phyloP scores from a whole-genome alignment of 2,329 filamentous ascomycete species.

The Coleophoma crateriformis region DNA sequence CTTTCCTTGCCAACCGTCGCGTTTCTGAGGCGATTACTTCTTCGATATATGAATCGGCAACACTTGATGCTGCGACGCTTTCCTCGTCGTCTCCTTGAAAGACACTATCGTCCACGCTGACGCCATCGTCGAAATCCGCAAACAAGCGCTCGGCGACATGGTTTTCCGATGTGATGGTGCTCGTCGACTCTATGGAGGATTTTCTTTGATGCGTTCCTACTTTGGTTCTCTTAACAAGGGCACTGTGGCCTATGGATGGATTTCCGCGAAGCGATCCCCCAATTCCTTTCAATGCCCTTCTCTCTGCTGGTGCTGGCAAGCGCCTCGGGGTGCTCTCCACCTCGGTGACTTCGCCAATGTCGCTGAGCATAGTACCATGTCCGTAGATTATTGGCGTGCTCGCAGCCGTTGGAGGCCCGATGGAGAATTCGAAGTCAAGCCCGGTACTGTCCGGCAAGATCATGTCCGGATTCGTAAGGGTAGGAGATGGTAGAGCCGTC shows the following conservation, averaged over 20 bases:
- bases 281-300: slow-evolving; percentile 21
- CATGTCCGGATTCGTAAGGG: slow-evolving; percentile 90
- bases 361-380: slow-evolving; percentile 64
- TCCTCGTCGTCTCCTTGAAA: slow-evolving; percentile 66
- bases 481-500: slow-evolving; percentile 44
- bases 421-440: slow-evolving; percentile 20
- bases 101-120: slow-evolving; percentile 58
- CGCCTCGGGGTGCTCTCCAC: slow-evolving; percentile 41
- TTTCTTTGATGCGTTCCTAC: slow-evolving; percentile 41
- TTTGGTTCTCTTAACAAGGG: slow-evolving; percentile 40
- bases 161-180: slow-evolving; percentile 49
- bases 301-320: slow-evolving; percentile 23
- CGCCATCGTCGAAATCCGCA: slow-evolving; percentile 55
- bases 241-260: slow-evolving; percentile 38
- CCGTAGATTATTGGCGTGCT: slow-evolving; percentile 64
- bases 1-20: slow-evolving; percentile 14
- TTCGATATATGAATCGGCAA: slow-evolving; percentile 34
- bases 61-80: slow-evolving; percentile 30
- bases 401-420: slow-evolving; percentile 38
- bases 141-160: slow-evolving; percentile 39
- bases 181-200: slow-evolving; percentile 53
- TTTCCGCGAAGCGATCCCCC: slow-evolving; percentile 33
- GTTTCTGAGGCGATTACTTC: slow-evolving; percentile 23
- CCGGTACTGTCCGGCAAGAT: slow-evolving; percentile 57
- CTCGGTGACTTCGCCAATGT: slow-evolving; percentile 54